Evolutionary conservation across 306 rosid species (phyloP), one percentile per base, ranked within the genome.

Genomic region (Prunus campanulata): DNA sequence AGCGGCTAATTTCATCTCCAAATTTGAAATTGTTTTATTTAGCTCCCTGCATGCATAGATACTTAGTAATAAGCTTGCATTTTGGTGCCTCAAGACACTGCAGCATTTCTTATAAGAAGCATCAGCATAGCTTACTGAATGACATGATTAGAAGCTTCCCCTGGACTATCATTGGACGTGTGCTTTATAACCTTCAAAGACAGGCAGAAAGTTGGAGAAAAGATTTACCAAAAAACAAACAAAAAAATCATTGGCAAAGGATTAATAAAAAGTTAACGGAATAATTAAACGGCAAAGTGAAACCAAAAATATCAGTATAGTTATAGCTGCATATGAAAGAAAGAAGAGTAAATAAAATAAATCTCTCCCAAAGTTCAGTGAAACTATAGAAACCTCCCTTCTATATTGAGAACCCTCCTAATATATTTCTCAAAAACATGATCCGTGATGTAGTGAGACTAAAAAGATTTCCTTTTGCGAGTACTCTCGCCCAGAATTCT

Each of bases 1-100:
- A 83, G 83, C 81, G 61, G 85, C 81, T 80, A 87, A 81, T 81
- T 75, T 89, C 82, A 78, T 77, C 87, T 86, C 89, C 85, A 84
- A 80, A 69, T 85, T 51, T 47, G 86, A 77, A 76, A 70, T 73
- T 52, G 81, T 84, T 87, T 88, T 89, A 79, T 91, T 86, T 22
- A 74, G 74, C 79, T 77, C 78, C 93, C 96, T 87, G 82, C 82
- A 87, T 76, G 49, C 70, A 74, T 51, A 74, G 44, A 71, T 24
- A 20, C 20, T 20, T 20, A 77, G 72, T 20, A 80, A 73, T 70
- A 72, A 25, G 70, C 68, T 79, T 77, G 80, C 67, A 78, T 61
- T 57, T 15, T 55, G 39, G 52, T 70, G 25, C 68, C 66, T 54
- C 20, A 39, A 75, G 32, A 83, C 22, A 76, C n/a, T 50, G 39